These are phyloP conservation scores for Geosmithia morbida DNA, from an alignment of 2,329 filamentous ascomycete genomes.

Conservation along the genomic window DNA sequence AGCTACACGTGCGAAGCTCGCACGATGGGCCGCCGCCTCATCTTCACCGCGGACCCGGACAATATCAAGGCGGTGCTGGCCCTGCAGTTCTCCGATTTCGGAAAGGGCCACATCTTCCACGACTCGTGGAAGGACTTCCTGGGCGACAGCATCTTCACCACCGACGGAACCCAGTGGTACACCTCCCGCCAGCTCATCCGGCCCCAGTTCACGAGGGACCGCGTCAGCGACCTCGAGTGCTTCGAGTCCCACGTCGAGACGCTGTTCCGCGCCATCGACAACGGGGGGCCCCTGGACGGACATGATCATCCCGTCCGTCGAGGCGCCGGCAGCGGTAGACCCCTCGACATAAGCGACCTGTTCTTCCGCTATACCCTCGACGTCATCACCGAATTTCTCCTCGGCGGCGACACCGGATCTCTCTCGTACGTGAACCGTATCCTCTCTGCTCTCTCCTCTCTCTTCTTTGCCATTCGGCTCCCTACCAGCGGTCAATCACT, in stretches of 20 bases:
- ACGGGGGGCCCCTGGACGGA: constrained; percentile 40
- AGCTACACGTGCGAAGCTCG: constrained; percentile 47
- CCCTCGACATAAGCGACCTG: constrained; percentile 57
- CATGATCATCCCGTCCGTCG: constrained; percentile 50
- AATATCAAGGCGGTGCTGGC: constrained; percentile 89
- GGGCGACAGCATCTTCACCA: constrained; percentile 63
- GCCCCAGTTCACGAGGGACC: constrained; percentile 76
- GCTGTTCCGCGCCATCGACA: constrained; percentile 54
- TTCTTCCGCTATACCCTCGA: constrained; percentile 82
- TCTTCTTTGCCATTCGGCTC: no score
- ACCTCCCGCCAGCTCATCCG: constrained; percentile 66
- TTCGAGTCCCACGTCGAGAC: constrained; percentile 69
- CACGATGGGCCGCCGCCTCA: constrained; percentile 38
- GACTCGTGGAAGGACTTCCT: constrained; percentile 62
- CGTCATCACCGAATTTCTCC: constrained; percentile 72
- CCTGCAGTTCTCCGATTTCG: constrained; percentile 71
- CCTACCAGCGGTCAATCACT: no score
- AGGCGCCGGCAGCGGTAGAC: constrained; percentile 43
- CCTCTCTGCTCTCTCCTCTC: no score
- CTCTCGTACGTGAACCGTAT: constrained; percentile 33
- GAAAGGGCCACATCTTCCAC: constrained; percentile 67
- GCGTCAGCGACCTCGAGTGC: constrained; percentile 65
- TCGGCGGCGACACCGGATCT: constrained; percentile 59
- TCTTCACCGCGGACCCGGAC: constrained; percentile 72
- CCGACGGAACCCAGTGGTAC: constrained; percentile 69